Evolutionary conservation across 2,329 filamentous ascomycete genomes (phyloP), one percentile per base, ranked within the genome.

Genomic region (Incumbomyces lentus): DNA sequence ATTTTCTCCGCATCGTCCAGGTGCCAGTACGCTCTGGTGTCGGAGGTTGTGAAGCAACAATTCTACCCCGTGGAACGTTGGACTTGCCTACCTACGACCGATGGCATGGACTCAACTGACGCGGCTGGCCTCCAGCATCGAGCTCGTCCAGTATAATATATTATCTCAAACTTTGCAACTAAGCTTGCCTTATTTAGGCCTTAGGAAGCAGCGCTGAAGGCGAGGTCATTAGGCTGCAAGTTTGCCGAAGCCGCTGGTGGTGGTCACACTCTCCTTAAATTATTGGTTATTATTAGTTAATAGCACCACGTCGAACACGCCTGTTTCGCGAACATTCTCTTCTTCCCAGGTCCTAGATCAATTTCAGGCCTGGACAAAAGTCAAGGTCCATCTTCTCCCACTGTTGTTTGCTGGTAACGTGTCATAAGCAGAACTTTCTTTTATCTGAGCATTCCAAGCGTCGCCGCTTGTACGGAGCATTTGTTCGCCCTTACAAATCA

Each of bases 371-470:
- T 47, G 43, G 37, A 18, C 49, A 17, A 17, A 26, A 33, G n/a
- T 16, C 30, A 14, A 17, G n/a, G 46, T 35, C 31, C 26, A 37
- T 46, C 34, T 18, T 51, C 40, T 32, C 41, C 32, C 16, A 40
- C 40, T 40, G 42, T 33, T 47, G 41, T 42, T 39, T 43, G 46
- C 41, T 41, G 30, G 34, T 43, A 46, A 22, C 22, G 32, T 34
- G 34, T 33, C 34, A 37, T 45, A 49, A 38, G 47, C 45, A 49
- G 48, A 44, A 41, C 49, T 40, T 42, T 34, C 41, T 46, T 51
- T 41, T 48, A 46, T 46, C 49, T 40, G 17, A 38, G 10, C 39
- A 46, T 31, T 37, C 37, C 43, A 19, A n/a, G 36, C 36, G 18
- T 22, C 37, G 40, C 35, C 22, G 22, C 22, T 26, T 26, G 22